Evolutionary conservation across 352 stramenopile genomes (phyloP), one percentile per base, ranked within the genome.

Genomic region (Globisporangium mamillatum): DNA sequence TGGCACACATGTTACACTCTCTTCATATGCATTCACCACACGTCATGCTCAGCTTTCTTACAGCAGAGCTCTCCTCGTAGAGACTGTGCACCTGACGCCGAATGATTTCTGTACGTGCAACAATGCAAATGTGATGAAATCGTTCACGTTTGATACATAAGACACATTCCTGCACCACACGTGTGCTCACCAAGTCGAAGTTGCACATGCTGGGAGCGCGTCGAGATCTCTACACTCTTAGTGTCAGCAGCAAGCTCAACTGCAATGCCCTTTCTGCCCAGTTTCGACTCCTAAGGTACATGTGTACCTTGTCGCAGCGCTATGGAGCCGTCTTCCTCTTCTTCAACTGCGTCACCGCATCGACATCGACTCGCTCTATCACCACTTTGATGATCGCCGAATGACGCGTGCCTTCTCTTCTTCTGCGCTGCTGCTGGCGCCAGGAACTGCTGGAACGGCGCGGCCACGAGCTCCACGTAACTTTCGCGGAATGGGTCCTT

Each of bases 401-500:
- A 14, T 29, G 56, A 14, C 56, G 56, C n/a, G 56, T 61, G 55
- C 10, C 56, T 44, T 32, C 32, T n/a, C 6, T 29, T 61, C 2
- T 61, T 29, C 6, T 61, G 55, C 29, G 27, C 27, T 36, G 29
- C 27, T n/a, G 7, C 29, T n/a, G 56, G 32, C 7, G 0, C 22
- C 59, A 55, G n/a, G 12, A 69, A 69, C 24, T 55, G 32, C 53
- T 75, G 71, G 50, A 78, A 81, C 3, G 76, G 69, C 32, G 73
- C 60, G 0, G 60, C 70, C 34, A 79, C 63, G n/a, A 81, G 69
- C 54, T 76, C 60, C 4, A 76, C 66, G 38, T 70, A 82, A 16
- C 71, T 38, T 27, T 77, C 69, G 58, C 70, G 52, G 65, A 81
- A 83, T 36, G 74, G 71, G 55, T 81, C 60, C 52, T 72, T 79